Evolutionary conservation across 2,329 filamentous ascomycete genomes (phyloP).

Genomic region (Bertia moriformis): DNA sequence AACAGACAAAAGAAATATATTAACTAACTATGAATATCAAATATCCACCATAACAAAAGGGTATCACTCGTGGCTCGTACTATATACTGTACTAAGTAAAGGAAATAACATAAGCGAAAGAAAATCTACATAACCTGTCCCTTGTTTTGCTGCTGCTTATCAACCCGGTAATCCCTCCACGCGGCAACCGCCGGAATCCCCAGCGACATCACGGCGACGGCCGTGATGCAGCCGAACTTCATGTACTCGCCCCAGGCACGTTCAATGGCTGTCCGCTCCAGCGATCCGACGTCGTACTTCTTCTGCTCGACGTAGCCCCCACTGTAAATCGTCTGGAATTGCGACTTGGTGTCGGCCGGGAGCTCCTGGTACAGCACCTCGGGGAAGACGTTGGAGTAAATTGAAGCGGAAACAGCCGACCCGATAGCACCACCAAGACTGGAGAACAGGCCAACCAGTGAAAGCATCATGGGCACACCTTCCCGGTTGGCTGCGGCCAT

Average conservation of each 20-base stretch:
- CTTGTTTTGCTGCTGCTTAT: slow-evolving; percentile 16
- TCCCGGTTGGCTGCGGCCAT: slow-evolving; percentile 40
- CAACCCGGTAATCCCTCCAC: slow-evolving; percentile 24
- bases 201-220: slow-evolving; percentile 19
- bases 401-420: slow-evolving; percentile 39
- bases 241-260: slow-evolving; percentile 31
- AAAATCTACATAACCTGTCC: too few relatives aligned
- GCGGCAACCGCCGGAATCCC: slow-evolving; percentile 17
- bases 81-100: too few relatives aligned
- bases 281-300: slow-evolving; percentile 28
- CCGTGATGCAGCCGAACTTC: slow-evolving; percentile 23
- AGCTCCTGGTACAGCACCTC: slow-evolving; percentile 24
- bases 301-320: slow-evolving; percentile 35
- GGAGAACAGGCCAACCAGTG: slow-evolving; percentile 41
- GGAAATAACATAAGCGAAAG: too few relatives aligned
- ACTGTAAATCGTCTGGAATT: slow-evolving; percentile 23
- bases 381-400: slow-evolving; percentile 43
- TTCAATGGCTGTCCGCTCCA: slow-evolving; percentile 39
- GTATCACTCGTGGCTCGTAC: too few relatives aligned
- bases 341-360: slow-evolving; percentile 22
- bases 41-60: too few relatives aligned
- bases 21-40: too few relatives aligned
- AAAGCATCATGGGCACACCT: slow-evolving; percentile 39
- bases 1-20: too few relatives aligned
- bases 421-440: slow-evolving; percentile 43